Percentiles rank a stretch among this genome's conserved stretches.
These are phyloP conservation scores for Phytophthora meadii DNA, from an alignment of 352 stramenopile genomes.

Conservation along the genomic window DNA sequence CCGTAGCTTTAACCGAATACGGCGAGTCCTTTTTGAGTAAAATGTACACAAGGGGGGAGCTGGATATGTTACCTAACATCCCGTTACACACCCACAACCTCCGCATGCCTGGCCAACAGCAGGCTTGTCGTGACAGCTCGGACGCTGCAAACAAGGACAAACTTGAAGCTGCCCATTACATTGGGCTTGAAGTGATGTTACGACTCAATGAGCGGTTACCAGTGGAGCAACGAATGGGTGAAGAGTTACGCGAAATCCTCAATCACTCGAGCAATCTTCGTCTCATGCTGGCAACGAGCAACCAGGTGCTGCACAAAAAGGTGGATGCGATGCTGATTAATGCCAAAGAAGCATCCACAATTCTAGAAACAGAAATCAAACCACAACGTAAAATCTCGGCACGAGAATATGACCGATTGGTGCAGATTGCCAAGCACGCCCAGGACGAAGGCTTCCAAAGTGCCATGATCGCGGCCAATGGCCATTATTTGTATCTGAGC, in stretches of 20 bases:
- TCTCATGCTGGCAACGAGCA: constrained; percentile 45
- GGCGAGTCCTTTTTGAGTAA: constrained; percentile 27
- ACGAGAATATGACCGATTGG: constrained; percentile 45
- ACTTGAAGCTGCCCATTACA: constrained; percentile 51
- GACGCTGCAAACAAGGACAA: constrained; percentile 46
- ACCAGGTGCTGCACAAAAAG: constrained; percentile 55
- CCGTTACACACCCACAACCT: constrained; percentile 48
- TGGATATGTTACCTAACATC: constrained; percentile 44
- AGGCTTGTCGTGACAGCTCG: constrained; percentile 47
- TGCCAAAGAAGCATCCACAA: neutral
- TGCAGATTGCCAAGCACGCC: constrained; percentile 53
- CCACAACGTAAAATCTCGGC: constrained; percentile 26
- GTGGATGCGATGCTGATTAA: constrained; percentile 49
- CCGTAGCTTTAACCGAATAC: constrained; percentile 43
- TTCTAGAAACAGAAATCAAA: neutral
- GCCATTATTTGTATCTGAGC: constrained; percentile 45
- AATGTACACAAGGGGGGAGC: constrained; percentile 42
- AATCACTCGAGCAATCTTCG: constrained; percentile 53
- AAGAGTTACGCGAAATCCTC: constrained; percentile 53
- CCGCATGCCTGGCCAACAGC: constrained; percentile 44
- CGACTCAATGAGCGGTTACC: constrained; percentile 48
- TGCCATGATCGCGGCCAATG: constrained; percentile 46
- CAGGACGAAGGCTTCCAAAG: constrained; percentile 49
- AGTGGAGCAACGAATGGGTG: constrained; percentile 45
- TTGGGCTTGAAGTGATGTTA: constrained; percentile 57